Conservation (phyloP, 768 basidiomycete species). For the Calocybe gangraenosa region DNA sequence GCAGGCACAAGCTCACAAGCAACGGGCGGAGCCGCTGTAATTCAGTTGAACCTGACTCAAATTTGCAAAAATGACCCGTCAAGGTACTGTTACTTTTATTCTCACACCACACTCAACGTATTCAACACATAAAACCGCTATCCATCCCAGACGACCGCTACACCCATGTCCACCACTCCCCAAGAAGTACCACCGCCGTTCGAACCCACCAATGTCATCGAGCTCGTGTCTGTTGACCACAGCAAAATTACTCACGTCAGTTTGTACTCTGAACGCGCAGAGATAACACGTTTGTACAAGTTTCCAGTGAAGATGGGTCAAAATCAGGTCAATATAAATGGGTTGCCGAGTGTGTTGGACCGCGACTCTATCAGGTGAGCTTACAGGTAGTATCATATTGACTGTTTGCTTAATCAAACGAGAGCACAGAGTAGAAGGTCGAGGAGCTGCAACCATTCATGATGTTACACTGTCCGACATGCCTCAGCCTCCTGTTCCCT, state of each 20-base stretch:
- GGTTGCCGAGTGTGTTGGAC: constrained; percentile 27
- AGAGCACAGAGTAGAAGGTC: constrained; percentile 27
- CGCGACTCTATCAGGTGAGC: constrained; percentile 28
- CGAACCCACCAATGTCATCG: constrained; percentile 13
- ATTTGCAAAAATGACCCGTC: too few species aligned
- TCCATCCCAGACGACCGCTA: too few species aligned
- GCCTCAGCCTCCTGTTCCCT: neutral
- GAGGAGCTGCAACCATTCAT: too few species aligned
- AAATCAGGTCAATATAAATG: constrained; percentile 28
- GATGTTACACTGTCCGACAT: constrained; percentile 22
- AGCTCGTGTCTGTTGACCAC: constrained; percentile 19
- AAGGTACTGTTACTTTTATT: too few species aligned
- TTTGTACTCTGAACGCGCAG: constrained; percentile 31
- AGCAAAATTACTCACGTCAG: constrained; percentile 32
- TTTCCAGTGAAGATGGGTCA: constrained; percentile 26
- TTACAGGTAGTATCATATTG: neutral
- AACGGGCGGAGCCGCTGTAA: too few species aligned
- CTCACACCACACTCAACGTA: too few species aligned
- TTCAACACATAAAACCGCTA: too few species aligned
- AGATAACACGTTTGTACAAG: constrained; percentile 29
- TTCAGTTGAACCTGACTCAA: too few species aligned
- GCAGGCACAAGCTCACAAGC: too few species aligned
- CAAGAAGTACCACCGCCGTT: neutral
- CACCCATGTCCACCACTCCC: neutral
- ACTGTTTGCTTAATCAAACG: neutral